phyloP scores from a whole-genome alignment of 225 moss, liverwort and hornwort genomes.

The Physcomitrium patens region DNA sequence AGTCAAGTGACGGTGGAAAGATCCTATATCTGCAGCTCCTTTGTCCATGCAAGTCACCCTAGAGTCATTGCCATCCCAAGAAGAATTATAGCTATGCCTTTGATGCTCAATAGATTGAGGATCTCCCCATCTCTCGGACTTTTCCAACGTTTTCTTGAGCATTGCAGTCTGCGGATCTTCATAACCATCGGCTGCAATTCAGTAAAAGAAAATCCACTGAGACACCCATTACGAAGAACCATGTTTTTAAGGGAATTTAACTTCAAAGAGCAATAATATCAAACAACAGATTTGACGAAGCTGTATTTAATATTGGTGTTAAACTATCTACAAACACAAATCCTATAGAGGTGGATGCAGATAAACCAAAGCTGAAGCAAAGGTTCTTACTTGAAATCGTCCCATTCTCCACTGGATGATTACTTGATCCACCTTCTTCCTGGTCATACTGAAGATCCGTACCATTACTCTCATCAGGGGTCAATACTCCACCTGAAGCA shows the following conservation, averaged over 20 bases:
- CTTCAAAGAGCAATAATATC: too few relatives aligned
- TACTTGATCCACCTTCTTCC: slow-evolving; percentile 2
- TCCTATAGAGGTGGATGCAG: neutral
- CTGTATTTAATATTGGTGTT: neutral
- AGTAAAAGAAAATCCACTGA: slow-evolving; percentile 16
- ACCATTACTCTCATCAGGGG: neutral
- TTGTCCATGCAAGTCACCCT: slow-evolving; percentile 62
- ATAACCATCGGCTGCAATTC: slow-evolving; percentile 36
- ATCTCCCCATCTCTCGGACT: slow-evolving; percentile 67
- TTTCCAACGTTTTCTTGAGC: slow-evolving; percentile 40
- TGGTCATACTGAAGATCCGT: slow-evolving; percentile 13
- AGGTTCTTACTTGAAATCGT: slow-evolving; percentile 32
- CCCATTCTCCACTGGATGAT: slow-evolving; percentile 25
- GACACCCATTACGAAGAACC: neutral
- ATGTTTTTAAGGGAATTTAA: neutral
- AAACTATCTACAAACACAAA: neutral
- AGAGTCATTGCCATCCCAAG: slow-evolving; percentile 75
- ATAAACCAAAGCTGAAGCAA: neutral
- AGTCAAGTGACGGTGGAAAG: slow-evolving; percentile 50
- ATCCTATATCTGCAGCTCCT: slow-evolving; percentile 56
- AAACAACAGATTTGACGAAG: too few relatives aligned
- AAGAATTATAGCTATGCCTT: slow-evolving; percentile 51
- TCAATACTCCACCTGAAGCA: slow-evolving; percentile 30
- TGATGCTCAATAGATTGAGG: slow-evolving; percentile 47
- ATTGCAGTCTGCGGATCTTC: slow-evolving; percentile 29